Evolutionary conservation across 2,329 filamentous ascomycete species (phyloP), one percentile per base, ranked within the genome.

Genomic region (Calonectria pseudoreteaudii): DNA sequence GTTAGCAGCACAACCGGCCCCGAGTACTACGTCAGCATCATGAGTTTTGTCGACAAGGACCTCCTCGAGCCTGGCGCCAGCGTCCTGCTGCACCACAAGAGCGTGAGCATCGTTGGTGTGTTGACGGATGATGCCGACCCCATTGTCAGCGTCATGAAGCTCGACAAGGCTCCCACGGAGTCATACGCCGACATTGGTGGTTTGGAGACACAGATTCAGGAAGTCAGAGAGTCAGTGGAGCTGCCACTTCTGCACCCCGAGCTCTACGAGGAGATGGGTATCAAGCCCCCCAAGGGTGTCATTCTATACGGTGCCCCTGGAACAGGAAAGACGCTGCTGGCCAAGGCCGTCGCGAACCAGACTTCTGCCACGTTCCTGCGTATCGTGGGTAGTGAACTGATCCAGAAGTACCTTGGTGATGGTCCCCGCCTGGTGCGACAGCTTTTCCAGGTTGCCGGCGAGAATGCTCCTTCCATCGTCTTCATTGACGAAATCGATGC

Each of bases 401-500:
- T 99, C 79, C 97, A 99, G 86, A 99, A 99, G 85, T 99, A 99
- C 82, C 91, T 99, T 68, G 97, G 97, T 86, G 97, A 99, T 83
- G 97, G 97, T 41, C 97, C 97, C 16, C 92, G 97, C 79, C 89
- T 99, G 77, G 97, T 98, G 74, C 95, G 97, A 84, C 97, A 99
- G 85, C 93, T 99, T 72, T 99, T 96, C 91, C 94, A 95, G 88
- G 95, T 98, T 74, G 97, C 97, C 38, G 96, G 95, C 4, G 97
- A 99, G 84, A 97, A 99, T 79, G 94, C 97, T 0, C 97, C 97
- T 0, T 96, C 96, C 1, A 99, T 99, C 80, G 96, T 99, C 28
- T 99, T 99, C 86, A 99, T 99, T 79, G 97, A 99, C 83, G 97
- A 99, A 85, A 99, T 99, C 81, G 97, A 99, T 83, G 97, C 97